Evolutionary conservation across 1,139 yeast species (phyloP).

Genomic region (Sugiyamaella neomexicana): DNA sequence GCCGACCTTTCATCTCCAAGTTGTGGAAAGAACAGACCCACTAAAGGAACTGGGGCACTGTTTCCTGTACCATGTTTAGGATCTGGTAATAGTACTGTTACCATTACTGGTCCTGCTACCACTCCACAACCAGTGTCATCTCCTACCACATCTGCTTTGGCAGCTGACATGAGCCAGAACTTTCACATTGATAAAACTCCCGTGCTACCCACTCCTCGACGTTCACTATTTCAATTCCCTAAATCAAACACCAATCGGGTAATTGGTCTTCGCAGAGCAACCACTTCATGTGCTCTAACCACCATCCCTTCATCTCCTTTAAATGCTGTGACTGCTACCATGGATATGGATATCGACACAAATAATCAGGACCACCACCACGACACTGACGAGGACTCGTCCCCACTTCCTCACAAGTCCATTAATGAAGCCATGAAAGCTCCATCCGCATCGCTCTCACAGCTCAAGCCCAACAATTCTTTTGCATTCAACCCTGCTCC

Average conservation of each 20-base stretch:
- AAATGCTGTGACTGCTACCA: slow-evolving; percentile 12
- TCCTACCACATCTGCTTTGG: slow-evolving; percentile 44
- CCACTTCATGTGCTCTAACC: slow-evolving; percentile 3
- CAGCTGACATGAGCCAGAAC: slow-evolving; percentile 50
- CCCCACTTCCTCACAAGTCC: slow-evolving; percentile 28
- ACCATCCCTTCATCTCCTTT: slow-evolving; percentile 20
- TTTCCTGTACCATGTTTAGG: slow-evolving; percentile 24
- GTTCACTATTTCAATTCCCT: slow-evolving; percentile 36
- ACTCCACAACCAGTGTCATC: slow-evolving; percentile 17
- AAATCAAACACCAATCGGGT: slow-evolving; percentile 16
- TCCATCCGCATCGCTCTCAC: slow-evolving; percentile 17
- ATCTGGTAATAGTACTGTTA: background rate
- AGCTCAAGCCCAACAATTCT: slow-evolving; percentile 19
- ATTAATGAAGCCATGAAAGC: slow-evolving; percentile 8
- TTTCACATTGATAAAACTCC: slow-evolving; percentile 45
- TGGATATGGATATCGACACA: background rate
- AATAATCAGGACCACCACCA: background rate
- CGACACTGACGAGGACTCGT: slow-evolving; percentile 17
- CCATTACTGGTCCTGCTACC: background rate
- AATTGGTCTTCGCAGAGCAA: slow-evolving; percentile 6
- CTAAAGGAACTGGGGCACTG: slow-evolving; percentile 15
- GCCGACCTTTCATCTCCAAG: slow-evolving; percentile 24
- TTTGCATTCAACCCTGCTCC: slow-evolving; percentile 18
- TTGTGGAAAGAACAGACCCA: slow-evolving; percentile 21
- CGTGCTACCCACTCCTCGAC: slow-evolving; percentile 39